Conservation (phyloP, 2,329 filamentous ascomycete genomes). For the Clarireedia sp. region DNA sequence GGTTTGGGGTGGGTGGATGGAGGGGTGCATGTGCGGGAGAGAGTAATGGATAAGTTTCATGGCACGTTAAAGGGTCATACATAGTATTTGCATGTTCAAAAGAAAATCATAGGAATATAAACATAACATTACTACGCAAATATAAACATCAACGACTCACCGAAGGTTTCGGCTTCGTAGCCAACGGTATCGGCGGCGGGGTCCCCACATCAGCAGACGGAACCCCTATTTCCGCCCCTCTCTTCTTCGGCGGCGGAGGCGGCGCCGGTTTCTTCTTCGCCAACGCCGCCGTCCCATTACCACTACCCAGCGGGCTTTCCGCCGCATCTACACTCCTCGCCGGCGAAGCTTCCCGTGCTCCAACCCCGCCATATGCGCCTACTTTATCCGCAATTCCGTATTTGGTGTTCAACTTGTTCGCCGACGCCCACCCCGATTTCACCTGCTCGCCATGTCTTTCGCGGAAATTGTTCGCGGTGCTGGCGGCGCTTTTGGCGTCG, state of each 20-base stretch:
- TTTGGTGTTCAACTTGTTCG: conserved; percentile 28
- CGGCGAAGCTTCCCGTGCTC: conserved; percentile 10
- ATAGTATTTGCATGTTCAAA: neutral
- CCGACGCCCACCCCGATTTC: conserved; percentile 40
- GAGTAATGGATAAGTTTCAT: neutral
- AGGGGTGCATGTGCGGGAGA: neutral
- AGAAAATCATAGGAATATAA: neutral
- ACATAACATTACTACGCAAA: neutral
- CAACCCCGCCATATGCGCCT: conserved; percentile 15
- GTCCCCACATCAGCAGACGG: conserved; percentile 8
- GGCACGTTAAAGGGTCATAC: neutral
- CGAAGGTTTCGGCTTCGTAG: conserved; percentile 29
- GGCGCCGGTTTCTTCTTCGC: conserved; percentile 31
- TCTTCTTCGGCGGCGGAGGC: conserved; percentile 26
- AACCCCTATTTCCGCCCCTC: conserved; percentile 11
- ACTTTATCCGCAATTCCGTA: conserved; percentile 29
- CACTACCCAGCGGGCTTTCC: conserved; percentile 7
- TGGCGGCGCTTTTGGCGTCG: conserved; percentile 42
- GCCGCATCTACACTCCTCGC: conserved; percentile 7
- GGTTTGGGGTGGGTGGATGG: neutral
- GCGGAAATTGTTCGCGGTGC: conserved; percentile 49
- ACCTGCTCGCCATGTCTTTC: conserved; percentile 53
- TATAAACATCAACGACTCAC: conserved; percentile 25
- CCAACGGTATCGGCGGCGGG: conserved; percentile 24
- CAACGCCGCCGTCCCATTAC: neutral